These are phyloP conservation scores for Spergularia marina DNA, from an alignment of 148 eudicot genomes.

Conservation along the genomic window DNA sequence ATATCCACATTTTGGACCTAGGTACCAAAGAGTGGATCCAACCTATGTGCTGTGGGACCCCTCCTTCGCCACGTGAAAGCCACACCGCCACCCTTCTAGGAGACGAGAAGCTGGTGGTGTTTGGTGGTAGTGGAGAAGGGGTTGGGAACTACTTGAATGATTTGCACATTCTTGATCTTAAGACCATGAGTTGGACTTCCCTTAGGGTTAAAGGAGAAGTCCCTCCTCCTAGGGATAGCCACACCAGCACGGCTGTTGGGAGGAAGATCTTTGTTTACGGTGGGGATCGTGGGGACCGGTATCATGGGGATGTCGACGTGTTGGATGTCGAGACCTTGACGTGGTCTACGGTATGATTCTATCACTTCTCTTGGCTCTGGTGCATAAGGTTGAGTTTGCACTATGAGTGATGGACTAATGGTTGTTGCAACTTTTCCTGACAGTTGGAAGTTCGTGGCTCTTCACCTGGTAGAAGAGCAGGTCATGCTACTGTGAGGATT, in stretches of 20 bases:
- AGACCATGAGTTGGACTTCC: slow-evolving; percentile 67
- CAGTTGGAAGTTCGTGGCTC: slow-evolving; percentile 58
- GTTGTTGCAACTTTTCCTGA: slow-evolving; percentile 8
- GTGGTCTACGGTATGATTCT: slow-evolving; percentile 67
- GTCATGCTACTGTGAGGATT: slow-evolving; percentile 70
- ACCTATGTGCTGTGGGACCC: slow-evolving; percentile 55
- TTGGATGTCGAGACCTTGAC: slow-evolving; percentile 55
- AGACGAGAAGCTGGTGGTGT: slow-evolving; percentile 55
- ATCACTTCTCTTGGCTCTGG: not conserved
- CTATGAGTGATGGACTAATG: not conserved
- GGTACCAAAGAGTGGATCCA: slow-evolving; percentile 53
- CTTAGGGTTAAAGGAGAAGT: slow-evolving; percentile 43
- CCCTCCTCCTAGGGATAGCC: slow-evolving; percentile 86
- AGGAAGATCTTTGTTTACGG: slow-evolving; percentile 64
- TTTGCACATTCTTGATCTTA: slow-evolving; percentile 69
- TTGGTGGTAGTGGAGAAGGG: slow-evolving; percentile 97
- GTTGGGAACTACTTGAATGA: slow-evolving; percentile 76
- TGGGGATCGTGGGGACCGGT: slow-evolving; percentile 87
- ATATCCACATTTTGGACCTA: slow-evolving; percentile 70
- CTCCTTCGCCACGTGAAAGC: slow-evolving; percentile 85
- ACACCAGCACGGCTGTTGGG: slow-evolving; percentile 54
- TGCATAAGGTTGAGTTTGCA: not conserved
- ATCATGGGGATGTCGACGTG: slow-evolving; percentile 67
- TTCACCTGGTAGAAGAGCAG: slow-evolving; percentile 85
- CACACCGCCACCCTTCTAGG: slow-evolving; percentile 77